Evolutionary conservation across 1,284 basidiomycete genomes (phyloP).

Genomic region (Cutaneotrichosporon sp.): DNA sequence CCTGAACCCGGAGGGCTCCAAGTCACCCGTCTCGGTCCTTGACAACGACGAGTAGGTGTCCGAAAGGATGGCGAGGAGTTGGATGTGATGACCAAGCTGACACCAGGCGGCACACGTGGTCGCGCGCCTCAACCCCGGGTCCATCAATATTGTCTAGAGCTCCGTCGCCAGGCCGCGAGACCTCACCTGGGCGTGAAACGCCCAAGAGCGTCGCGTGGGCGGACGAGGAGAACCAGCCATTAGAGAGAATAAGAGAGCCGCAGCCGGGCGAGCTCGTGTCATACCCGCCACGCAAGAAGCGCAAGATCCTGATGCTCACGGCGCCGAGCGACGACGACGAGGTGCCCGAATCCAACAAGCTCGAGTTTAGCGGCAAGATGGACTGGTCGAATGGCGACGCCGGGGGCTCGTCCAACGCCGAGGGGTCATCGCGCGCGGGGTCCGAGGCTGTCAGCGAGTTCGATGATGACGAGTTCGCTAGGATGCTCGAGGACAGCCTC

Average conservation of each 20-base stretch:
- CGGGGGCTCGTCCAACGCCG: constrained; percentile 2
- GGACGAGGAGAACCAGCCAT: constrained; percentile 43
- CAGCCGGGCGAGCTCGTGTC: constrained; percentile 25
- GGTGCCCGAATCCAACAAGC: constrained; percentile 36
- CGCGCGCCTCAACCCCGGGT: constrained; percentile 20
- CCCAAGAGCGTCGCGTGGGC: constrained; percentile 46
- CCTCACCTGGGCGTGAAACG: background rate
- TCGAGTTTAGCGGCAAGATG: constrained; percentile 15
- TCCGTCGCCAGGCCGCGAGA: no score
- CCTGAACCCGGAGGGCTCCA: constrained; percentile 1
- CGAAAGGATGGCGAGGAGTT: background rate
- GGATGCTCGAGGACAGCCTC: constrained; percentile 25
- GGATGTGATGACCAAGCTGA: constrained; percentile 6
- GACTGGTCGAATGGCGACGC: background rate
- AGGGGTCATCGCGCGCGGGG: constrained; percentile 13
- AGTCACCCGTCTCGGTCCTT: background rate
- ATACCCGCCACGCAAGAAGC: constrained; percentile 27
- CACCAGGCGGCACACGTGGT: constrained; percentile 15
- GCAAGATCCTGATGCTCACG: constrained; percentile 37
- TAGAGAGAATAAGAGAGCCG: constrained; percentile 30
- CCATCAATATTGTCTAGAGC: constrained; percentile 16
- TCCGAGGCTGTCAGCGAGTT: constrained; percentile 19
- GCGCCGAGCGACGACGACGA: constrained; percentile 22
- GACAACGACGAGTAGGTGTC: constrained; percentile 8
- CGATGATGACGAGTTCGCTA: constrained; percentile 46